Percentiles rank a stretch among this genome's conserved stretches.
Evolutionary conservation across 805 yeast species (phyloP).

Genomic region (Candida yuanshanica): DNA sequence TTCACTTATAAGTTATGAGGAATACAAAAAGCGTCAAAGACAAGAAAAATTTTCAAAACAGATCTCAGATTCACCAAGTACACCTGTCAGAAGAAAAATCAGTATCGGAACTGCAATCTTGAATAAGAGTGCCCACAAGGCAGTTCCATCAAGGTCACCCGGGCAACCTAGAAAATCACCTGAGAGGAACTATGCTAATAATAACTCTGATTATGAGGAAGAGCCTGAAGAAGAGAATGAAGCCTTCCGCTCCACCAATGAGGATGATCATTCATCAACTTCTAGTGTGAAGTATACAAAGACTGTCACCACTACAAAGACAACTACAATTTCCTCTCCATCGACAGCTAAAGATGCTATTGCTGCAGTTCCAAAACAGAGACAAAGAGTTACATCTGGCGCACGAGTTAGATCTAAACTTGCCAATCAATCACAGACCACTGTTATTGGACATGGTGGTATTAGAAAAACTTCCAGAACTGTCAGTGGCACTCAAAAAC

Average conservation of each 20-base stretch:
- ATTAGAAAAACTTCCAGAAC: slow-evolving; percentile 24
- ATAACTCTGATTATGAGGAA: slow-evolving; percentile 22
- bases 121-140: slow-evolving; percentile 58
- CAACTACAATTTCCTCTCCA: slow-evolving; percentile 26
- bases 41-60: slow-evolving; percentile 8
- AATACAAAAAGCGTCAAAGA: slow-evolving; percentile 48
- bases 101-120: slow-evolving; percentile 64
- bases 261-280: slow-evolving; percentile 10
- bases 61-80: slow-evolving; percentile 43
- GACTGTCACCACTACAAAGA: slow-evolving; percentile 24
- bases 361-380: slow-evolving; percentile 20
- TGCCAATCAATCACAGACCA: slow-evolving; percentile 13
- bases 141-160: slow-evolving; percentile 89
- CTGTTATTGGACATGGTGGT: slow-evolving; percentile 23
- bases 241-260: slow-evolving; percentile 19
- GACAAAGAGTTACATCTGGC: slow-evolving; percentile 22
- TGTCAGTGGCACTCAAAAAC: slow-evolving; percentile 14
- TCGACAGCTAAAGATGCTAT: slow-evolving; percentile 21
- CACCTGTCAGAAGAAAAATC: slow-evolving; percentile 70
- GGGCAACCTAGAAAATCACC: slow-evolving; percentile 87
- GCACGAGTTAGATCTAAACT: slow-evolving; percentile 26
- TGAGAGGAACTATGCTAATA: slow-evolving; percentile 25
- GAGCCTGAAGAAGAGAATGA: slow-evolving; percentile 24
- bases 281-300: slow-evolving; percentile 23
- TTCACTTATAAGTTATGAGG: slow-evolving; percentile 57